Conservation (phyloP, 2,329 filamentous ascomycete species). For the Thielaviopsis cerberus region DNA sequence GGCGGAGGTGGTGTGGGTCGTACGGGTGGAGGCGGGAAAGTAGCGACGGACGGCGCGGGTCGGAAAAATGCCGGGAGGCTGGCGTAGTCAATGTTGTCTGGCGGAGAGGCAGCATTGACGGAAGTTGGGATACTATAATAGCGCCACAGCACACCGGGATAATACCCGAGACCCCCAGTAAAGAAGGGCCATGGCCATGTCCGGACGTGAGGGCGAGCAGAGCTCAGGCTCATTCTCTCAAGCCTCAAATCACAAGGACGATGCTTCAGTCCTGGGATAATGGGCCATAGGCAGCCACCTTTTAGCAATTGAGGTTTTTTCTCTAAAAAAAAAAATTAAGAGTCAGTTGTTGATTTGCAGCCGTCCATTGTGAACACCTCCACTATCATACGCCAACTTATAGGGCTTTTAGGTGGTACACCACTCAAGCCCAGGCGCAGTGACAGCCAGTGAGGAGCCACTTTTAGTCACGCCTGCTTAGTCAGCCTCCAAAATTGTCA, state of each 20-base stretch:
- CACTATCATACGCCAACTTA: no score
- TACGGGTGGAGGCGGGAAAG: not conserved
- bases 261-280: not conserved
- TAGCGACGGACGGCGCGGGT: not conserved
- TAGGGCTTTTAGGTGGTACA: no score
- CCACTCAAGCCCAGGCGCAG: no score
- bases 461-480: not conserved
- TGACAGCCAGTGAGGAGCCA: no score
- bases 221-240: conserved; percentile 9
- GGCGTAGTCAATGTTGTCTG: not conserved
- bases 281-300: not conserved
- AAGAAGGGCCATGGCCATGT: conserved; percentile 4
- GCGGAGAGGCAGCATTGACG: not conserved
- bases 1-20: not conserved
- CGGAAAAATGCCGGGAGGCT: not conserved
- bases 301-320: not conserved
- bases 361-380: no score
- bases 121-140: not conserved
- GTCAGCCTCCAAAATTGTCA: not conserved
- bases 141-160: not conserved
- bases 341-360: no score
- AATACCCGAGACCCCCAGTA: not conserved
- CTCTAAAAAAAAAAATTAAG: not conserved
- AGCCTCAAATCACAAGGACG: not conserved
- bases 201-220: conserved; percentile 1